Conservation (phyloP, 2,329 filamentous ascomycete genomes). For the Exophiala mesophila region DNA sequence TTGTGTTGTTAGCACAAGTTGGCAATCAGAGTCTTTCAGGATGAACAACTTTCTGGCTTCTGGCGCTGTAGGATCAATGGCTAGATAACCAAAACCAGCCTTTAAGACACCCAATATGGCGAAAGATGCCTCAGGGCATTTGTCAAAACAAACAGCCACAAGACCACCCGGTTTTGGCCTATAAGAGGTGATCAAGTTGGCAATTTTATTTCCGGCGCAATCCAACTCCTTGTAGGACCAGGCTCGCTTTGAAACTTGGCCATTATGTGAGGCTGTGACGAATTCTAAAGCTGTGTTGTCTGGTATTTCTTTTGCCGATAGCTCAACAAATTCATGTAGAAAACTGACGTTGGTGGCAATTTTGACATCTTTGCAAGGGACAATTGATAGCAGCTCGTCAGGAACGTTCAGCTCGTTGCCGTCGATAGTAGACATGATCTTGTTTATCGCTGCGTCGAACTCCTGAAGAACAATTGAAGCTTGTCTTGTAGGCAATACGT, state of each 20-base stretch:
- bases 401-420: neutral
- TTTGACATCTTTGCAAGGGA: conserved; percentile 55
- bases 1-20: conserved; percentile 56
- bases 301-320: conserved; percentile 53
- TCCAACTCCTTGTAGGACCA: conserved; percentile 78
- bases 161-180: conserved; percentile 55
- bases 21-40: conserved; percentile 64
- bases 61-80: conserved; percentile 71
- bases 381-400: conserved; percentile 48
- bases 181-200: conserved; percentile 54
- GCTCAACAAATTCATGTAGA: conserved; percentile 75
- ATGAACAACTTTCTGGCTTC: conserved; percentile 72
- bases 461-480: conserved; percentile 9
- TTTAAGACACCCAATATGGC: conserved; percentile 78
- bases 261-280: conserved; percentile 51
- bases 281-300: conserved; percentile 70
- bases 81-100: conserved; percentile 73
- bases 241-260: conserved; percentile 41
- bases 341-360: conserved; percentile 57
- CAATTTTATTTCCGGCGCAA: conserved; percentile 65
- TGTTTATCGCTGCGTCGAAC: conserved; percentile 25
- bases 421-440: conserved; percentile 4
- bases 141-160: conserved; percentile 75
- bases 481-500: conserved; percentile 56
- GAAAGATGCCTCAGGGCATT: conserved; percentile 79